Percentiles rank a stretch among this genome's conserved stretches.
Evolutionary conservation across 768 basidiomycete species (phyloP).

Genomic region (Leccinum incarnatum): DNA sequence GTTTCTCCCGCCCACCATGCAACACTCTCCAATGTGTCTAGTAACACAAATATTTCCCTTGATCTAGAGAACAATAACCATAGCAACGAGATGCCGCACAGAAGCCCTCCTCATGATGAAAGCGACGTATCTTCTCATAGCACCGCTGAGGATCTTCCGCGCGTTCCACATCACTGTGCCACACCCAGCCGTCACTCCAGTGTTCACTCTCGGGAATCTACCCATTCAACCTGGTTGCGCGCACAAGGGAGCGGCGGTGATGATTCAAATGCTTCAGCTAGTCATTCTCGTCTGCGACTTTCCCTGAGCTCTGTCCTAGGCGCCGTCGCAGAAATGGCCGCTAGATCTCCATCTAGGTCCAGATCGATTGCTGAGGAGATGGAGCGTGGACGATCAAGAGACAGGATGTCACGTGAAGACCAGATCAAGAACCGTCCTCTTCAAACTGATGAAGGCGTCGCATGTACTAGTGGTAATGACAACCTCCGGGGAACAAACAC

Average conservation of each 20-base stretch:
- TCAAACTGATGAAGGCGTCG: neutral
- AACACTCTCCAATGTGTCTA: conserved; percentile 6
- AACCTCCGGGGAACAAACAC: neutral
- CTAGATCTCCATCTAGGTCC: conserved; percentile 13
- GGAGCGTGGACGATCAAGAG: conserved; percentile 24
- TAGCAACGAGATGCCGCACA: neutral
- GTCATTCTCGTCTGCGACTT: conserved; percentile 18
- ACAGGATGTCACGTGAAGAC: conserved; percentile 7
- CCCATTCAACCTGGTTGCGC: neutral
- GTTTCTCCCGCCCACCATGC: neutral
- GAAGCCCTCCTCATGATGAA: neutral
- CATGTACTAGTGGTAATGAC: neutral
- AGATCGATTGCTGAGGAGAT: conserved; percentile 35
- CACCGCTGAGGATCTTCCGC: conserved; percentile 26
- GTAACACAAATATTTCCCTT: conserved; percentile 3
- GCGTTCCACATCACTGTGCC: neutral
- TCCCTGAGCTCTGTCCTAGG: conserved; percentile 18
- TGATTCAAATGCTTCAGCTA: neutral
- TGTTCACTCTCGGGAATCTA: conserved; percentile 3
- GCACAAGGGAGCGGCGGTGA: neutral
- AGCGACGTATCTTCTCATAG: conserved; percentile 28
- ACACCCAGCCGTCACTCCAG: neutral
- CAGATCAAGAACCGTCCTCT: neutral
- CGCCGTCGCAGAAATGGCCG: conserved; percentile 18
- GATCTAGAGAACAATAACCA: neutral